Conservation (phyloP, 441 rosid genomes). For the Corymbia calophylla region DNA sequence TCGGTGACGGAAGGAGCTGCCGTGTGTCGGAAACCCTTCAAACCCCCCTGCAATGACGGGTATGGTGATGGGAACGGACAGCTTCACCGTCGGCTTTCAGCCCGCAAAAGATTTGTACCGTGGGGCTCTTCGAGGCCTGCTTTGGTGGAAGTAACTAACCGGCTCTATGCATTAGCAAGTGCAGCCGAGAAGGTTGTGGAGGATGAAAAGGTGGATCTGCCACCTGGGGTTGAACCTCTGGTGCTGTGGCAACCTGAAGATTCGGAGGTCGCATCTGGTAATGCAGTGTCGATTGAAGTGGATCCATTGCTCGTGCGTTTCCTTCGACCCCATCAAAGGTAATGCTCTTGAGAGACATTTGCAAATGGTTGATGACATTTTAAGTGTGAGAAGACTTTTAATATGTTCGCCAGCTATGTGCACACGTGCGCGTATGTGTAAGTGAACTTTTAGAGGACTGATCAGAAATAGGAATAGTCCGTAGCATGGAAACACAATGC, state of each 20-base stretch:
- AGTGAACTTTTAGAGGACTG: not conserved
- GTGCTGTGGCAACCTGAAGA: slow-evolving; percentile 84
- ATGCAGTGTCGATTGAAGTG: slow-evolving; percentile 41
- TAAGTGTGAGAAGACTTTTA: not conserved
- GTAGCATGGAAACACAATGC: not conserved
- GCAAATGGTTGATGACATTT: not conserved
- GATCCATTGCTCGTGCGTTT: slow-evolving; percentile 84
- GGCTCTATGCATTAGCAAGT: slow-evolving; percentile 9
- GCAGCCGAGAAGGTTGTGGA: slow-evolving; percentile 25
- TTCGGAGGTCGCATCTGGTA: slow-evolving; percentile 27
- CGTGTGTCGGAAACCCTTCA: slow-evolving; percentile 91
- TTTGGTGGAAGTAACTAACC: slow-evolving; percentile 35
- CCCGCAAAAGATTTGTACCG: slow-evolving; percentile 90
- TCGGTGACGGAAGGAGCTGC: slow-evolving; percentile 86
- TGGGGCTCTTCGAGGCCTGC: slow-evolving; percentile 81
- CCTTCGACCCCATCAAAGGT: slow-evolving; percentile 99
- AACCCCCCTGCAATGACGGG: slow-evolving; percentile 72
- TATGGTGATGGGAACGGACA: slow-evolving; percentile 41
- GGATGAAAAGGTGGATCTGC: slow-evolving; percentile 60
- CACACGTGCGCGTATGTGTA: fast-evolving
- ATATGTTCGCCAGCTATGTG: not conserved
- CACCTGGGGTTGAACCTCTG: slow-evolving; percentile 82
- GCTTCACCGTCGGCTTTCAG: slow-evolving; percentile 82
- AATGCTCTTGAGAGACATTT: slow-evolving; percentile 5
- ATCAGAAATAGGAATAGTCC: not conserved